Base-by-base conservation (phyloP, 2,329 filamentous ascomycete genomes). In the Cordyceps cateniannulata region DNA sequence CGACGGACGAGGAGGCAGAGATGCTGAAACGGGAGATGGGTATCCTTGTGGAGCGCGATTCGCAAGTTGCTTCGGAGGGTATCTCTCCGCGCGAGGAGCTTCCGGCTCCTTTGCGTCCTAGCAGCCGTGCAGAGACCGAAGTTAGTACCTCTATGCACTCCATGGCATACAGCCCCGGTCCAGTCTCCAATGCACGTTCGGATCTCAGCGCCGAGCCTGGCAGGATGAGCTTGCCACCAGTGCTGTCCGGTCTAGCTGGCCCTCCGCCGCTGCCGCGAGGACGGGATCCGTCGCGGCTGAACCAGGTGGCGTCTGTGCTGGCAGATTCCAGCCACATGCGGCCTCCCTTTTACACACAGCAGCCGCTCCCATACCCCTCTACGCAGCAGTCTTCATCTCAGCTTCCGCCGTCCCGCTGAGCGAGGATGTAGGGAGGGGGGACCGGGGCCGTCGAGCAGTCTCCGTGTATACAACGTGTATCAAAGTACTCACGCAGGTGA, bases 1-100 rank as follows among this genome's bases (percentile, higher is more conserved):
- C 95, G n/a, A 86, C 85, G 18, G 85, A 90, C 35, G 87, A 88
- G 3, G 92, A 96, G 62, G 68, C 77, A 29, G 68, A 68, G 27
- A 57, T 62, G 10, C 56, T 75, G n/a, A 69, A 65, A 44, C 62
- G 64, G 22, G 71, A 74, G 24, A 65, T 71, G 63, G 68, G 68
- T 2, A 51, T 65, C 20, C 50, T 50, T 9, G 35, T 42, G 10
- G 61, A 59, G 40, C 18, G 20, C 8, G 61, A 62, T 20, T 49
- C 55, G 27, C 50, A 48, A 48, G 25, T 52, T 12, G 48, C 38
- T 24, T 44, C 48, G 38, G 50, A 59, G 44, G 49, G 44, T 16
- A 35, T 49, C 27, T 58, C 61, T 8, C 44, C 49, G 16, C 44
- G 18, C 6, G 61, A 53, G 3, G 50, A 62, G 29, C 42, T 54